Percentiles rank a stretch among this genome's conserved stretches.
Conservation (phyloP, 1,284 basidiomycete genomes). For the Garcileccinum viscosum region DNA sequence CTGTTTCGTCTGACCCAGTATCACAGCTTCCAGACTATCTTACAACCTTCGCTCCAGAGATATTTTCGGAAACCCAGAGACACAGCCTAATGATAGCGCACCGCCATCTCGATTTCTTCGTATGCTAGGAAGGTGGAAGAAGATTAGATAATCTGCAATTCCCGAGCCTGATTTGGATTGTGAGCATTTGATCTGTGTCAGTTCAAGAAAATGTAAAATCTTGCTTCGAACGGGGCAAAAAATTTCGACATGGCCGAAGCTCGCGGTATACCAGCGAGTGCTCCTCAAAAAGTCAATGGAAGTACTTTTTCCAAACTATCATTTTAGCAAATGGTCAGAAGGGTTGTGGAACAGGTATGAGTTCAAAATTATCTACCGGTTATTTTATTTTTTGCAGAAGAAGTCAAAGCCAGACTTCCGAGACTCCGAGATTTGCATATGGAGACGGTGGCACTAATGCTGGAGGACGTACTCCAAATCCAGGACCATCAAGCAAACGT, state of each 20-base stretch:
- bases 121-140: background rate
- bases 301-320: background rate
- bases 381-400: background rate
- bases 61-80: background rate
- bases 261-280: background rate
- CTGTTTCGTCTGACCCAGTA: background rate
- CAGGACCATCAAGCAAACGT: too few species aligned
- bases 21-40: background rate
- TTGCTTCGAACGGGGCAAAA: background rate
- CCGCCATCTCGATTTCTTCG: background rate
- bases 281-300: background rate
- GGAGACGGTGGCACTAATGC: background rate
- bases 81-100: rapidly evolving
- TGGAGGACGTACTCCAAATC: background rate
- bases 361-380: too few species aligned
- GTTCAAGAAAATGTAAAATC: background rate
- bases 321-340: background rate
- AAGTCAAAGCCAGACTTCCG: background rate
- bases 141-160: background rate
- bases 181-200: background rate
- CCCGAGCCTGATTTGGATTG: background rate
- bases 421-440: too few species aligned
- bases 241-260: background rate
- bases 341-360: background rate
- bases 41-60: background rate